Evolutionary conservation across 2,329 filamentous ascomycete species (phyloP).

Genomic region (Diaporthe citri): DNA sequence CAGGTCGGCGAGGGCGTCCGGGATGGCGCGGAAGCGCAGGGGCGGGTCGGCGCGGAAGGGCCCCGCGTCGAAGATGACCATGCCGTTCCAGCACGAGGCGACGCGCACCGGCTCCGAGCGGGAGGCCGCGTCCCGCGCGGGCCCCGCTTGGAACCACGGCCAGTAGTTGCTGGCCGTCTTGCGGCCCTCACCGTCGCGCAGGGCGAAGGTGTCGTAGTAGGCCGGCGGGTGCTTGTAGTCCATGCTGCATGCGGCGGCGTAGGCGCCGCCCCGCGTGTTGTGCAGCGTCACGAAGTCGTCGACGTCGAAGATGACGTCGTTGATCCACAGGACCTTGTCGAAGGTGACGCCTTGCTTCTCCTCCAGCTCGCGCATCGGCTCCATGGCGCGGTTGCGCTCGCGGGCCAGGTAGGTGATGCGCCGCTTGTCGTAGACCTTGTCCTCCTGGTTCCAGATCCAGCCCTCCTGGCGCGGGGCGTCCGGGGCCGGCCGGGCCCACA

Average conservation of each 20-base stretch:
- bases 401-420: conserved; percentile 77
- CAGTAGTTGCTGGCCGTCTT: conserved; percentile 66
- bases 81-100: conserved; percentile 78
- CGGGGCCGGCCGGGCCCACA: conserved; percentile 54
- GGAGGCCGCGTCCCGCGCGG: conserved; percentile 60
- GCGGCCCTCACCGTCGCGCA: conserved; percentile 66
- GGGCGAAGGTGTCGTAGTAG: conserved; percentile 73
- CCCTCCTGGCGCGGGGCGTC: conserved; percentile 58
- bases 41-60: conserved; percentile 60
- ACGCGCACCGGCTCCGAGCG: conserved; percentile 67
- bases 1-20: conserved; percentile 69
- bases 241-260: conserved; percentile 71
- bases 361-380: conserved; percentile 66
- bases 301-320: conserved; percentile 71
- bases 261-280: conserved; percentile 65
- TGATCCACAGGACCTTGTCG: conserved; percentile 70
- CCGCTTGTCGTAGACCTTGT: conserved; percentile 66
- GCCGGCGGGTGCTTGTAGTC: conserved; percentile 66
- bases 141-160: conserved; percentile 68
- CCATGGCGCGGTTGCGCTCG: conserved; percentile 72
- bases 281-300: conserved; percentile 66
- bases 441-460: conserved; percentile 70
- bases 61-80: conserved; percentile 59
- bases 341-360: conserved; percentile 61
- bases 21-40: conserved; percentile 72